Evolutionary conservation across 257 asterid genomes (phyloP).

Genomic region (Ehretia macrophylla): DNA sequence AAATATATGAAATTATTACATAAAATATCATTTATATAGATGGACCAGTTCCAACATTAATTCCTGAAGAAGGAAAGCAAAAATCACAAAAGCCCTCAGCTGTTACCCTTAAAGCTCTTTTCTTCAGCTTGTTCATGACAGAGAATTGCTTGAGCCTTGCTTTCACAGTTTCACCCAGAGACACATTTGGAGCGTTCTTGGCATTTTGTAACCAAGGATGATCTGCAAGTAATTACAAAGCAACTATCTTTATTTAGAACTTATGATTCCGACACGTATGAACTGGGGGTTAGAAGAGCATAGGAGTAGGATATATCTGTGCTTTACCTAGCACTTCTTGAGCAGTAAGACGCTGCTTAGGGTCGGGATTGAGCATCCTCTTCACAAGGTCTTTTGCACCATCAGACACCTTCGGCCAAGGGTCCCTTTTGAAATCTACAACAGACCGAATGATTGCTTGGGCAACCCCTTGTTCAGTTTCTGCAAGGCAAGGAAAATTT

Average conservation of each 20-base stretch:
- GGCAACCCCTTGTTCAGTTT: slow-evolving; percentile 57
- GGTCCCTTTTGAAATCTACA: slow-evolving; percentile 45
- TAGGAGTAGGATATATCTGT: not conserved
- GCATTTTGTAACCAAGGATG: slow-evolving; percentile 54
- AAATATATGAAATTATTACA: not conserved
- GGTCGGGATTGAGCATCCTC: slow-evolving; percentile 49
- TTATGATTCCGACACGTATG: not conserved
- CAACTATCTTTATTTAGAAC: not conserved
- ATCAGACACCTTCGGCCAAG: slow-evolving; percentile 52
- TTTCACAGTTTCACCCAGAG: slow-evolving; percentile 45
- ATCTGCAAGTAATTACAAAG: slow-evolving; percentile 23
- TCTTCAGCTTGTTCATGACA: slow-evolving; percentile 50
- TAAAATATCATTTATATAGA: not conserved
- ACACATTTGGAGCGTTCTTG: slow-evolving; percentile 43
- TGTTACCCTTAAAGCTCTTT: slow-evolving; percentile 45
- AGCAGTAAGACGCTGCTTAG: slow-evolving; percentile 42
- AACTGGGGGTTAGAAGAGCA: no score
- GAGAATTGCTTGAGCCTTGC: slow-evolving; percentile 51
- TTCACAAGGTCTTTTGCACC: slow-evolving; percentile 48
- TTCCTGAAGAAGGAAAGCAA: slow-evolving; percentile 1
- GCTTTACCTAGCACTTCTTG: slow-evolving; percentile 42
- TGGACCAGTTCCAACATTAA: not conserved
- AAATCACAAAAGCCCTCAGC: not conserved
- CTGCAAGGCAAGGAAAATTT: slow-evolving; percentile 9
- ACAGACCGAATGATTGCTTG: slow-evolving; percentile 45